Evolutionary conservation across 2,329 filamentous ascomycete genomes (phyloP).

Genomic region (Epichloe gansuensis): DNA sequence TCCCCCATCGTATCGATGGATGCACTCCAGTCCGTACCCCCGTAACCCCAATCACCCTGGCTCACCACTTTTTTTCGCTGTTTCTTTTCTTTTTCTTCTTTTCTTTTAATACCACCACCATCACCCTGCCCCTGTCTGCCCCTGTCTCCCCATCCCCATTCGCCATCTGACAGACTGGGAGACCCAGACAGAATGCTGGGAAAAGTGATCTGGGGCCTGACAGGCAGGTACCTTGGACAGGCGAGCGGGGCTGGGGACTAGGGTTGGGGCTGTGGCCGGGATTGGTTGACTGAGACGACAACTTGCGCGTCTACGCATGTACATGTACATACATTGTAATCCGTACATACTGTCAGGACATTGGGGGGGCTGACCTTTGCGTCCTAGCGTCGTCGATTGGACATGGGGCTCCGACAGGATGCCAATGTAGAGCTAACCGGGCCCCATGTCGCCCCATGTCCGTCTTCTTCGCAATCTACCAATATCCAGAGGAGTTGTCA

Average conservation of each 20-base stretch:
- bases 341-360: not conserved
- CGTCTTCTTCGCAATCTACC: not conserved
- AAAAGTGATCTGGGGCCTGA: not conserved
- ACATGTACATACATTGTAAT: too few species aligned
- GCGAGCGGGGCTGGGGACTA: not conserved
- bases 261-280: not conserved
- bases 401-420: constrained; percentile 15
- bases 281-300: not conserved
- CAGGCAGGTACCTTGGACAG: not conserved
- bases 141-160: not conserved
- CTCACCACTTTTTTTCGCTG: not conserved
- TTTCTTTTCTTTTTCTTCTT: not conserved
- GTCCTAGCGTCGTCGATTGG: constrained; percentile 2
- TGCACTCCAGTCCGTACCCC: not conserved
- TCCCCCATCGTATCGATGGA: constrained; percentile 2
- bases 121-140: not conserved
- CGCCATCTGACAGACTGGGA: constrained; percentile 2
- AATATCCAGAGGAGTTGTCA: not conserved
- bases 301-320: not conserved
- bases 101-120: not conserved
- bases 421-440: constrained; percentile 10
- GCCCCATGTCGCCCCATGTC: not conserved
- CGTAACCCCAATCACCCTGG: constrained; percentile 5
- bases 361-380: not conserved
- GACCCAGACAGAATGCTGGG: not conserved